Percentiles rank a stretch among this genome's conserved stretches.
Evolutionary conservation across 2,329 filamentous ascomycete species (phyloP).

Genomic region (Teratosphaeria nubilosa): DNA sequence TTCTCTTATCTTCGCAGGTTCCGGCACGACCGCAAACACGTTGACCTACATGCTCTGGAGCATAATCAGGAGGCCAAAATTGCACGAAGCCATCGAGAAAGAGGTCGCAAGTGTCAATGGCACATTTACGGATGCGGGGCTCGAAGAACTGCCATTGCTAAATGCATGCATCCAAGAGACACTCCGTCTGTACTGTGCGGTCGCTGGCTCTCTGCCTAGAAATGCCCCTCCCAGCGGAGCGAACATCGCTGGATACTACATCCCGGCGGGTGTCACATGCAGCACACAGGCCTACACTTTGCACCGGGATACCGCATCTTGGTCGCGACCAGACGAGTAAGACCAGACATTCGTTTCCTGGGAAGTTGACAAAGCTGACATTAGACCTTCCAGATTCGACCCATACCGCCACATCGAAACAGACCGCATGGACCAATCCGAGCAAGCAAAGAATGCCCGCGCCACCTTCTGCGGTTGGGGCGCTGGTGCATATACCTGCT

Average conservation of each 20-base stretch:
- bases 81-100: slow-evolving; percentile 14
- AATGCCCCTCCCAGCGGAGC: slow-evolving; percentile 17
- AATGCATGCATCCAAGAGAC: slow-evolving; percentile 22
- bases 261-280: slow-evolving; percentile 17
- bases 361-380: not conserved
- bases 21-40: slow-evolving; percentile 23
- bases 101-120: slow-evolving; percentile 15
- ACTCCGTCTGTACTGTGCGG: slow-evolving; percentile 22
- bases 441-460: slow-evolving; percentile 7
- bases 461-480: slow-evolving; percentile 21
- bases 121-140: slow-evolving; percentile 12
- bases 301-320: slow-evolving; percentile 18
- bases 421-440: not conserved
- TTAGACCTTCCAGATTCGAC: slow-evolving; percentile 11
- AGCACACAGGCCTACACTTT: slow-evolving; percentile 20
- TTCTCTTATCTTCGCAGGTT: slow-evolving; percentile 22
- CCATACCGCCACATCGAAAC: slow-evolving; percentile 6
- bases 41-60: slow-evolving; percentile 23
- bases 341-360: not conserved
- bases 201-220: slow-evolving; percentile 21
- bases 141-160: slow-evolving; percentile 16
- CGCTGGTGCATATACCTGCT: slow-evolving; percentile 17
- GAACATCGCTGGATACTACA: slow-evolving; percentile 11
- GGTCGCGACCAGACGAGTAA: slow-evolving; percentile 15
- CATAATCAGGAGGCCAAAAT: slow-evolving; percentile 10